Evolutionary conservation across 202 grass and related monocot species (phyloP), one percentile per base, ranked within the genome.

Genomic region (Schoenoplectus triqueter): DNA sequence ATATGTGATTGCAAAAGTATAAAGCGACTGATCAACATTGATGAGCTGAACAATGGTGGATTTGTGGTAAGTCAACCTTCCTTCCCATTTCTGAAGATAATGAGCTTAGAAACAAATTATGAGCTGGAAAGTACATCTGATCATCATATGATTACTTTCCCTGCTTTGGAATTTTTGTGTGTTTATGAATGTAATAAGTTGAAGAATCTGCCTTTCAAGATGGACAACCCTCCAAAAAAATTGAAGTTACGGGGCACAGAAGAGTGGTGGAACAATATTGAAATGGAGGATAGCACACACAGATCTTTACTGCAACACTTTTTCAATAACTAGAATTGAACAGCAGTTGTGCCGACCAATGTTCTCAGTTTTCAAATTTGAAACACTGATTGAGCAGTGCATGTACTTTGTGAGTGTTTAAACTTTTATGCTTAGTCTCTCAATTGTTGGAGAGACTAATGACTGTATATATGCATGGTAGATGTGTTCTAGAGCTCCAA

Each of bases 191-290:
- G 48, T 40, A 5, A 7, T 4, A 13, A 62, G 18, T 80, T 80
- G 50, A 59, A 42, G 52, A 80, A 80, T 41, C 52, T 80, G 0
- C 76, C 76, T 80, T 63, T 80, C 76, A 80, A n/a, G 3, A 60
- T n/a, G 0, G n/a, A 9, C 2, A 19, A 73, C 1, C 48, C 17
- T 17, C 76, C 76, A 14, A 40, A 1, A 6, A 44, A 14, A 20
- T 63, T 80, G 7, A 62, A 13, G 5, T 61, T 80, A 4, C 0
- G 0, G 5, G 52, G 52, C 7, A n/a, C 6, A 1, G 56, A 42
- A 80, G 2, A 60, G 62, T 80, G 76, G 52, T 80, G 48, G 74
- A 61, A 59, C 42, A 1, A 79, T 57, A 5, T 79, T 22, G 13
- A 61, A 46, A 46, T 13, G 74, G 69, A 74, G 0, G 69, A 74